phyloP scores from a whole-genome alignment of 805 yeast species.

The Sugiyamaella mastotermitis region DNA sequence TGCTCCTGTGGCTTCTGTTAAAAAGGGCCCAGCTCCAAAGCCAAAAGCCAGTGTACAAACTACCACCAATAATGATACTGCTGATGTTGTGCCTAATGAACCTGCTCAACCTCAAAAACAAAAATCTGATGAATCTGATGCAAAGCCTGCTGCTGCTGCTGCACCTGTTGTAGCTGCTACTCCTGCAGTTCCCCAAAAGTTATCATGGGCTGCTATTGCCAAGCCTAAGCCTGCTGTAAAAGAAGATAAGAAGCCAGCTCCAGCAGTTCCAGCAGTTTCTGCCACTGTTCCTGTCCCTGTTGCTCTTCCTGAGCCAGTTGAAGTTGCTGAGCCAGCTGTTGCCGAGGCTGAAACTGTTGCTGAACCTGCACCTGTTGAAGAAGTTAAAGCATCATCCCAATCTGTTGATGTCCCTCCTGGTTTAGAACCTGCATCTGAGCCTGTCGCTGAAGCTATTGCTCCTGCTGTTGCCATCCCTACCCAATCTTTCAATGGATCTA shows the following conservation, averaged over 20 bases:
- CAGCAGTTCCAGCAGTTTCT: conserved; percentile 26
- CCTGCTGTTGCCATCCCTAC: conserved; percentile 22
- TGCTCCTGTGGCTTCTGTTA: conserved; percentile 18
- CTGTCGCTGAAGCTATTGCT: conserved; percentile 18
- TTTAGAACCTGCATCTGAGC: conserved; percentile 8
- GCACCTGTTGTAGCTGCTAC: conserved; percentile 1
- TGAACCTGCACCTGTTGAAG: conserved; percentile 15
- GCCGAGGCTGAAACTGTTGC: conserved; percentile 11
- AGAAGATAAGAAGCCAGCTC: conserved; percentile 26
- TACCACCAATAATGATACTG: conserved; percentile 2
- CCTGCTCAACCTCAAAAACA: conserved; percentile 14
- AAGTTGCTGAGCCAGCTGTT: conserved; percentile 9
- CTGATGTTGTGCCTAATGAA: conserved; percentile 11
- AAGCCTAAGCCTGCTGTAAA: conserved; percentile 49
- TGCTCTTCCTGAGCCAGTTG: conserved; percentile 9
- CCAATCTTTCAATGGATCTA: too few species aligned
- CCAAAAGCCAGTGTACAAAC: conserved; percentile 18
- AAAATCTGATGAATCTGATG: conserved; percentile 11
- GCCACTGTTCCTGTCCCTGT: conserved; percentile 11
- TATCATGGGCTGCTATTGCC: conserved; percentile 69
- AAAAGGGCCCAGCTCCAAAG: conserved; percentile 2
- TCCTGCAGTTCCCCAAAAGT: conserved; percentile 22
- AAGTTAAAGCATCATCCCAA: conserved; percentile 8
- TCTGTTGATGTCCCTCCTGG: conserved; percentile 15
- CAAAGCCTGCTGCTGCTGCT: conserved; percentile 22